Evolutionary conservation across 2,329 filamentous ascomycete species (phyloP), one percentile per base, ranked within the genome.

Genomic region (Cordyceps javanica): DNA sequence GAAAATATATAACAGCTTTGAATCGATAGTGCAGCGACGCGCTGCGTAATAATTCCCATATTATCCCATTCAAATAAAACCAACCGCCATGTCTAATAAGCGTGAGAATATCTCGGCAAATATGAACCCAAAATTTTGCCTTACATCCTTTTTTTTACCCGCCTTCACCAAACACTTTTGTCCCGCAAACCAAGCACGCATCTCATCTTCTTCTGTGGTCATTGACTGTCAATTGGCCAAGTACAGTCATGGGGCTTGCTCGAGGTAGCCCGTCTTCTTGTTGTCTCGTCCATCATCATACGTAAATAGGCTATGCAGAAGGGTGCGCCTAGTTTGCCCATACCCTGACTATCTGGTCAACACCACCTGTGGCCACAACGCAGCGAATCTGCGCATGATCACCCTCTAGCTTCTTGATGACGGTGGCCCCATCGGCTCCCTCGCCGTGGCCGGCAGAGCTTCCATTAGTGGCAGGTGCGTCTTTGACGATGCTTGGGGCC

Each of bases 301-400:
- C 25, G 19, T 54, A 25, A 41, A 46, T 42, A 23, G 44, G 25
- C 54, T 56, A 56, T 56, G 54, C 44, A 42, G 34, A 42, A 28
- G 16, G 25, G 16, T n/a, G 14, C 1, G 5, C 7, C 42, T 63
- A 79, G 66, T 78, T 80, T 57, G 89, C 89, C 75, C 92, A 94
- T 46, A 94, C 83, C 64, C 88, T 81, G 62, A 94, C 82, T 63
- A 86, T 90, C 68, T 86, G 75, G 75, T 96, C 90, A 56, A 94
- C 89, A 68, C 90, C 89, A 21, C 89, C 90, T 1, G 90, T 94
- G 6, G 90, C 91, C 65, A 96, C 86, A 25, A 94, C 86, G 69
- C 90, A 94, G 60, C 89, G 80, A 63, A 94, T 90, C 62, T 85
- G 84, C 46, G 83, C 77, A 59, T 82, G 81, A 2, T 73, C 74